These are phyloP conservation scores for Sporormia fimetaria DNA, from an alignment of 495 filamentous ascomycete species.

Conservation along the genomic window DNA sequence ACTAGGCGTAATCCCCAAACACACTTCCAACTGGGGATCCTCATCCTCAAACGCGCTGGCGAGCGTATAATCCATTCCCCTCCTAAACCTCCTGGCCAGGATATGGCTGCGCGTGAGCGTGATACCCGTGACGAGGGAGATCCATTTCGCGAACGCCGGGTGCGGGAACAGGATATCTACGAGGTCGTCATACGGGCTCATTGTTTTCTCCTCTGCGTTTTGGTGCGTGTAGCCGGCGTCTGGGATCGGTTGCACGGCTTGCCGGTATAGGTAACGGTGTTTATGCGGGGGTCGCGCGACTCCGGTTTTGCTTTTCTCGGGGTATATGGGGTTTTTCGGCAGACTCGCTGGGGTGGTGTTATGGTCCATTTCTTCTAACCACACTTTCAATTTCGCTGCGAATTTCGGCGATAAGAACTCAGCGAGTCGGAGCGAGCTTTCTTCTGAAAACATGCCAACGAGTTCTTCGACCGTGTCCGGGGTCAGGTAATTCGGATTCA, in stretches of 20 bases:
- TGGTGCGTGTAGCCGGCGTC: no score
- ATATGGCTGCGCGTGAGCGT: constrained; percentile 50
- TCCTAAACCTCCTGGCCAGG: constrained; percentile 71
- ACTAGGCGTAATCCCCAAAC: constrained; percentile 70
- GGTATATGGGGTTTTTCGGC: constrained; percentile 39
- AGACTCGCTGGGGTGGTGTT: constrained; percentile 33
- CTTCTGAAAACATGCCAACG: constrained; percentile 61
- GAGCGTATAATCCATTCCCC: constrained; percentile 81
- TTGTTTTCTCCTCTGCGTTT: constrained; percentile 20
- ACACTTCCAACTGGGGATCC: constrained; percentile 75
- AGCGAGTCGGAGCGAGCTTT: constrained; percentile 70
- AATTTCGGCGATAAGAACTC: constrained; percentile 70
- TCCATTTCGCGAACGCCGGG: constrained; percentile 80
- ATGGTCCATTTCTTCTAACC: constrained; percentile 43
- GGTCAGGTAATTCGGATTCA: constrained; percentile 83
- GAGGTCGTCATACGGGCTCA: constrained; percentile 60
- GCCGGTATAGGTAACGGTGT: constrained; percentile 78
- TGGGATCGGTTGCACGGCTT: constrained; percentile 31
- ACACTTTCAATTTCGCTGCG: constrained; percentile 51
- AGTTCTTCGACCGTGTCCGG: constrained; percentile 83
- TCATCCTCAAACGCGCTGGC: constrained; percentile 69
- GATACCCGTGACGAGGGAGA: constrained; percentile 65
- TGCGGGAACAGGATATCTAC: constrained; percentile 71
- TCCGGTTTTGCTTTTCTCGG: constrained; percentile 36
- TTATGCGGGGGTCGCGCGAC: constrained; percentile 88